Conservation (phyloP, 2,329 filamentous ascomycete species). For the Alternaria viburni region DNA sequence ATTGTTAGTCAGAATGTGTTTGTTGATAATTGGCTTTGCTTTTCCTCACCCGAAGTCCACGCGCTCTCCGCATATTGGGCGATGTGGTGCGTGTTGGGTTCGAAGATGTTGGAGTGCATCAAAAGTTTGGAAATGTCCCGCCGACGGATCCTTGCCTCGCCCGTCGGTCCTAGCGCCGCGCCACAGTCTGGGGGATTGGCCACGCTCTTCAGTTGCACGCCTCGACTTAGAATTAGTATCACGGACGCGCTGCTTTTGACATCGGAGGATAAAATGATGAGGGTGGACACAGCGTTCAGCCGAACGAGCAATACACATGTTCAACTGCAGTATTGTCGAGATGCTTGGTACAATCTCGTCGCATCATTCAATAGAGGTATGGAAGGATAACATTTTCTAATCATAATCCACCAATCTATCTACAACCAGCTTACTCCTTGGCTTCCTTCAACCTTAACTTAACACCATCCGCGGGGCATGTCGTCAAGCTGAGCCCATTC, state of each 20-base stretch:
- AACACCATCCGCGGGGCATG: slow-evolving; percentile 40
- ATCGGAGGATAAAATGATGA: not conserved
- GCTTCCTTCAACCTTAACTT: slow-evolving; percentile 42
- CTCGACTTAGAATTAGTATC: not conserved
- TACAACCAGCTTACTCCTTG: slow-evolving; percentile 9
- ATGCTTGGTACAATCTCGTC: not conserved
- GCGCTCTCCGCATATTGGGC: slow-evolving; percentile 39
- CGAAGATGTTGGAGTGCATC: slow-evolving; percentile 6
- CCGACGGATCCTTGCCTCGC: slow-evolving; percentile 18
- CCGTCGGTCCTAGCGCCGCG: not conserved
- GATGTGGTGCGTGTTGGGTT: slow-evolving; percentile 5
- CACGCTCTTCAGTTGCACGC: not conserved
- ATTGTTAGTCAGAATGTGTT: slow-evolving; percentile 6
- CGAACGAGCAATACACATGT: not conserved
- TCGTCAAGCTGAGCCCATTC: slow-evolving; percentile 32
- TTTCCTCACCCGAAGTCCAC: slow-evolving; percentile 34
- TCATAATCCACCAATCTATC: no score
- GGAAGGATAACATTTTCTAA: not conserved
- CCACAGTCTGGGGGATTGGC: not conserved
- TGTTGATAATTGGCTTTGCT: not conserved
- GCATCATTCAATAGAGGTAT: not conserved
- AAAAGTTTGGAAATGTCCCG: slow-evolving; percentile 27
- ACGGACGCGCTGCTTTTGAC: not conserved
- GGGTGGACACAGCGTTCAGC: not conserved
- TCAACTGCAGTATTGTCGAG: not conserved